These are phyloP conservation scores for Penicillium argentinense DNA, from an alignment of 495 filamentous ascomycete species.

Conservation along the genomic window DNA sequence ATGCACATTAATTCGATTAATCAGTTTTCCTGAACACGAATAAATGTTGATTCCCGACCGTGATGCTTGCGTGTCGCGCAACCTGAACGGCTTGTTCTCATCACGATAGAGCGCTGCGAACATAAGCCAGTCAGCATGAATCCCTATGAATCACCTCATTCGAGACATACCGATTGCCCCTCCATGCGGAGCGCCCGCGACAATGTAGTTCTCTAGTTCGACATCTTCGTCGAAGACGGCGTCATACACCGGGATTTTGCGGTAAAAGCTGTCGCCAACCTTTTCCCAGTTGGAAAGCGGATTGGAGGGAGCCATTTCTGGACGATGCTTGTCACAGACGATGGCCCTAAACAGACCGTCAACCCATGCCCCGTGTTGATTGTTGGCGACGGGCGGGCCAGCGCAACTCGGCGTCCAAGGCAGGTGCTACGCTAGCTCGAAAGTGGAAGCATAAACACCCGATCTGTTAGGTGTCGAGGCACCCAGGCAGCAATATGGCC, in stretches of 20 bases:
- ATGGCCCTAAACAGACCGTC: constrained; percentile 16
- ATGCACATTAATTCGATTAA: constrained; percentile 66
- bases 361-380: constrained; percentile 24
- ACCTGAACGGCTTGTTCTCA: constrained; percentile 77
- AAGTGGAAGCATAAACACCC: neutral
- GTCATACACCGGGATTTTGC: constrained; percentile 89
- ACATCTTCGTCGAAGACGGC: constrained; percentile 87
- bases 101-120: constrained; percentile 80
- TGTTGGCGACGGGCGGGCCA: constrained; percentile 13
- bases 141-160: neutral
- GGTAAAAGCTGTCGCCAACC: constrained; percentile 88
- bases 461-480: neutral
- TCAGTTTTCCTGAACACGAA: constrained; percentile 83
- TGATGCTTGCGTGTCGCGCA: constrained; percentile 65
- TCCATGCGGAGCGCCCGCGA: constrained; percentile 90
- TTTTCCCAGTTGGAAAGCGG: constrained; percentile 92
- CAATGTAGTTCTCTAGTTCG: constrained; percentile 92
- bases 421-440: constrained; percentile 14
- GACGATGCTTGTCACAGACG: constrained; percentile 7
- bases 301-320: constrained; percentile 46
- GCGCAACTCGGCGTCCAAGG: constrained; percentile 14
- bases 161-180: constrained; percentile 77
- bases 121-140: constrained; percentile 1
- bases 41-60: constrained; percentile 93
- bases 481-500: constrained; percentile 7